Base-by-base conservation (phyloP, 805 yeast genomes). In the Pichia occidentalis region DNA sequence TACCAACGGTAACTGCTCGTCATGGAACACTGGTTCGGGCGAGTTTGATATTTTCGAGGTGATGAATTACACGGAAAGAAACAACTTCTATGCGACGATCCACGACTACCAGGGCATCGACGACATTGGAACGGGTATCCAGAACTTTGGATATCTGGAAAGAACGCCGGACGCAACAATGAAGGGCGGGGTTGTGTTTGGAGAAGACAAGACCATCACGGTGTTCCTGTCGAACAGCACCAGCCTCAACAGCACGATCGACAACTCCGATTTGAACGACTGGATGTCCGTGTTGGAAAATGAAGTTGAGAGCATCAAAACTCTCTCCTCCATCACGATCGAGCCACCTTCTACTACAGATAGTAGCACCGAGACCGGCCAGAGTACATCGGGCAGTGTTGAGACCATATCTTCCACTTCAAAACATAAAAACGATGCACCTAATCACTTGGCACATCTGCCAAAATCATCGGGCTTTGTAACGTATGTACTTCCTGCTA, bases 21-120 rank as follows among this genome's bases (percentile, higher is more conserved):
- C 86, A 52, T 81, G 88, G 88, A 65, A 71, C 31, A 69, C 80
- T 21, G 90, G 88, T 9, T 79, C 87, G 60, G 87, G 88, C 55
- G 87, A 81, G 59, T 79, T 75, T 49, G 90, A 81, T 59, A 71
- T 80, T 48, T 81, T 81, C 54, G 90, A 82, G 62, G 77, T 76
- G 28, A 71, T 78, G 75, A 81, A 81, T 59, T 60, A 63, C 39
- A 75, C 85, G 12, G 73, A 74, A 46, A 56, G 71, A 19, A 58
- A 57, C 35, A 68, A 77, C 40, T 66, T 82, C 48, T 78, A 65
- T 60, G 67, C 86, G 14, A 79, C 88, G 7, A 62, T 82, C 56
- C 92, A 82, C 56, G 85, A 79, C 52, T 82, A 70, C 67, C 92
- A 82, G 59, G 85, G 85, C 27, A 73, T 79, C 31, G 80, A 63